Evolutionary conservation across 148 eudicot species (phyloP).

Genomic region (Limonium bicolor): DNA sequence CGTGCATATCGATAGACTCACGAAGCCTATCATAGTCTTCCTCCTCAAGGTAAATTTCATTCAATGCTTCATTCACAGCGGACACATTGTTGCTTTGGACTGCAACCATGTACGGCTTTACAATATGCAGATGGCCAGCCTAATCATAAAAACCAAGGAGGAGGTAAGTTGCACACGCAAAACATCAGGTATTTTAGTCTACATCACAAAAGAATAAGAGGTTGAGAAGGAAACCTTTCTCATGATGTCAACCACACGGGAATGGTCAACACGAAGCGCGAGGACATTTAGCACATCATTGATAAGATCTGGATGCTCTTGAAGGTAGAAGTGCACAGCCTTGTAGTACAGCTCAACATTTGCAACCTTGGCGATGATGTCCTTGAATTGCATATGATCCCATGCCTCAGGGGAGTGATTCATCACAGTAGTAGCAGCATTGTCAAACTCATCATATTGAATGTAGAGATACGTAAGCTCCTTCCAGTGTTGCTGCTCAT

Average conservation of each 20-base stretch:
- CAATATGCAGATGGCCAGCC: constrained; percentile 94
- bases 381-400: constrained; percentile 99
- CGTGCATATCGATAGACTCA: constrained; percentile 86
- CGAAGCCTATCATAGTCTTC: constrained; percentile 95
- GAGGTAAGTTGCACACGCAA: not conserved
- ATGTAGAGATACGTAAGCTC: constrained; percentile 79
- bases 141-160: constrained; percentile 9
- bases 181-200: too few species aligned
- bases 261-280: constrained; percentile 89
- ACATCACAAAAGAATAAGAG: not conserved
- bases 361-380: constrained; percentile 87
- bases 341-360: constrained; percentile 94
- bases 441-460: constrained; percentile 96
- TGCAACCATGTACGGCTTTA: constrained; percentile 96
- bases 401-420: constrained; percentile 99
- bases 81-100: constrained; percentile 93
- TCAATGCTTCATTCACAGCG: constrained; percentile 93
- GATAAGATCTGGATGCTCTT: constrained; percentile 97
- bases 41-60: constrained; percentile 94
- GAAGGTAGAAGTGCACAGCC: constrained; percentile 91
- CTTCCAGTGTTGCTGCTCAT: constrained; percentile 98
- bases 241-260: constrained; percentile 96
- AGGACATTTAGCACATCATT: constrained; percentile 88
- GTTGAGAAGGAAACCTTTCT: constrained; percentile 46
- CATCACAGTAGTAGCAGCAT: constrained; percentile 97